Conservation (phyloP, 2,329 filamentous ascomycete genomes). For the Phoma sp. region DNA sequence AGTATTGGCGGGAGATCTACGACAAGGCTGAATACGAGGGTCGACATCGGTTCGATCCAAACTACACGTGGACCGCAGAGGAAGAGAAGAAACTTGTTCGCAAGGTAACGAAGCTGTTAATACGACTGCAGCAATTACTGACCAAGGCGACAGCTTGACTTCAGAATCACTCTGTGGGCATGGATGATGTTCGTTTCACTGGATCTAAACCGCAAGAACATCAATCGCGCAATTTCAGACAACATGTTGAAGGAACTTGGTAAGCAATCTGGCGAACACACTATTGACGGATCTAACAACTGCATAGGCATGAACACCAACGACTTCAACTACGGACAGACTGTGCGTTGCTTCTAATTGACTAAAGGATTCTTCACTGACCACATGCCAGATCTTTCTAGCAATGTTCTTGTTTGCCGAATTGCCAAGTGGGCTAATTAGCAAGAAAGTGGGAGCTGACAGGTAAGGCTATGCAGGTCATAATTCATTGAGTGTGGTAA, state of each 20-base stretch:
- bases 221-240: constrained; percentile 51
- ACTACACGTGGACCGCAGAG: constrained; percentile 53
- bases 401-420: constrained; percentile 57
- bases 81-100: constrained; percentile 55
- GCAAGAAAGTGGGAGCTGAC: constrained; percentile 59
- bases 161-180: constrained; percentile 36
- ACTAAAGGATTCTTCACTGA: not conserved
- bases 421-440: constrained; percentile 57
- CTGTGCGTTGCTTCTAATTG: constrained; percentile 39
- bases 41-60: constrained; percentile 57
- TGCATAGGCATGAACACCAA: constrained; percentile 36
- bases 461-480: not conserved
- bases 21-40: constrained; percentile 43
- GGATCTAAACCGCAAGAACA: constrained; percentile 56
- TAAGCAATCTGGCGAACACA: constrained; percentile 21
- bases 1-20: constrained; percentile 36
- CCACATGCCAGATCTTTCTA: constrained; percentile 29
- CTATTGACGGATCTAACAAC: constrained; percentile 1
- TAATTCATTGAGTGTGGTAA: too few relatives aligned
- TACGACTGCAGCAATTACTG: not conserved
- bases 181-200: constrained; percentile 59
- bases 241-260: constrained; percentile 37
- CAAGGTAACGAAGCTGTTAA: constrained; percentile 43
- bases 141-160: constrained; percentile 29
- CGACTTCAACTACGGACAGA: constrained; percentile 43